phyloP scores from a whole-genome alignment of 176 grass and related monocot species.

The Oryza officinalis region DNA sequence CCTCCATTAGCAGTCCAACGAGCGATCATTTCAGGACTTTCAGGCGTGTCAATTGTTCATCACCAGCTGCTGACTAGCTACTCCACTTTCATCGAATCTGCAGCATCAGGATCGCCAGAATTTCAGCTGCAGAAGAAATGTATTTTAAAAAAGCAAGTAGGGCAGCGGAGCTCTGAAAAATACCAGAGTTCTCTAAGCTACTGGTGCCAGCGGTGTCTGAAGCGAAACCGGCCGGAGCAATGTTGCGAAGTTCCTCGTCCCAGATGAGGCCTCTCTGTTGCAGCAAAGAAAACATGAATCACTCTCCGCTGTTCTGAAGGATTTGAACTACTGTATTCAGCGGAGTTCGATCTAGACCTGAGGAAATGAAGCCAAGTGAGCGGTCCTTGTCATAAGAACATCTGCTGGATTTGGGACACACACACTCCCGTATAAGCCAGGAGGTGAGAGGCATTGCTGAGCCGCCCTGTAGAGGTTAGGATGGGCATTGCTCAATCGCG shows the following conservation, averaged over 20 bases:
- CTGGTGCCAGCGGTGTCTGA: conserved; percentile 30
- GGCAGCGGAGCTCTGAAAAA: not conserved
- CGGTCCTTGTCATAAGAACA: conserved; percentile 29
- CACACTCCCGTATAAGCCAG: conserved; percentile 36
- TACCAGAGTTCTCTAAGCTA: conserved; percentile 45
- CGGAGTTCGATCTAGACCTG: conserved; percentile 42
- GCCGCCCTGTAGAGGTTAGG: conserved; percentile 46
- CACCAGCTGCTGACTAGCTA: conserved; percentile 28
- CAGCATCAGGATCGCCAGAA: not conserved
- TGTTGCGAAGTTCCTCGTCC: conserved; percentile 49
- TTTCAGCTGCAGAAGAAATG: not conserved
- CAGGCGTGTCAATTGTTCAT: not conserved
- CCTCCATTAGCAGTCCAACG: not conserved
- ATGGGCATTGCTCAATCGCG: conserved; percentile 48
- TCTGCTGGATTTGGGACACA: conserved; percentile 29
- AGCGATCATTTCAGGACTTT: not conserved
- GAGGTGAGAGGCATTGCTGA: conserved; percentile 33
- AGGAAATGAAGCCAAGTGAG: conserved; percentile 46
- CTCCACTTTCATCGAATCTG: conserved; percentile 63
- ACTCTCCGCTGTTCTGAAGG: not conserved
- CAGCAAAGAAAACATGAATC: not conserved
- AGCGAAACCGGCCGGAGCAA: conserved; percentile 45
- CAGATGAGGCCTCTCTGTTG: conserved; percentile 49
- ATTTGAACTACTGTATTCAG: not conserved
- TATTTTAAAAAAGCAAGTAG: not conserved